phyloP scores from a whole-genome alignment of 179 eudicot species.

The Spergularia azorica region DNA sequence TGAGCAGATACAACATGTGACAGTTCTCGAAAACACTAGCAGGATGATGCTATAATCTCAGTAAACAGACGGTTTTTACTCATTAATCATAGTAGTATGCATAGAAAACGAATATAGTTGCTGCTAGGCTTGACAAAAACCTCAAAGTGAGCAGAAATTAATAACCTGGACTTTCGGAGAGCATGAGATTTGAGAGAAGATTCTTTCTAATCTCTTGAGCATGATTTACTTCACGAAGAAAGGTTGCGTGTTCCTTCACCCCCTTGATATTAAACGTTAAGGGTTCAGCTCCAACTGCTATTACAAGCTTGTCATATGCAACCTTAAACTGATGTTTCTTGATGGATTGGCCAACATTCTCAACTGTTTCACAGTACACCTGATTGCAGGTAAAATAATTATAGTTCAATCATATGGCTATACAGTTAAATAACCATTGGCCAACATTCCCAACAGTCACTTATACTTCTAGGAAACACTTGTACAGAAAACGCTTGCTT shows the following conservation, averaged over 20 bases:
- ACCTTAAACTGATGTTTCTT: conserved; percentile 68
- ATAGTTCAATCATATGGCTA: not conserved
- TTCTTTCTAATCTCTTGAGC: conserved; percentile 82
- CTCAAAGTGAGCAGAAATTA: not conserved
- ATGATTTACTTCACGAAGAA: conserved; percentile 77
- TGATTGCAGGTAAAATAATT: conserved; percentile 19
- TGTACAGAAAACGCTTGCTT: too few species aligned
- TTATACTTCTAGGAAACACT: too few species aligned
- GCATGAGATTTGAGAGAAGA: conserved; percentile 77
- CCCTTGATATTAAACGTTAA: conserved; percentile 82
- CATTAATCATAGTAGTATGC: not conserved
- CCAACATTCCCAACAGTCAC: too few species aligned
- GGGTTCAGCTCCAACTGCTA: conserved; percentile 82
- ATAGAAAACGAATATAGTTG: not conserved
- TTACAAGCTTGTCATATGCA: conserved; percentile 82
- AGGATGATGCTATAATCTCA: too few species aligned
- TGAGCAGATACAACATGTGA: too few species aligned
- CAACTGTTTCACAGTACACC: conserved; percentile 70
- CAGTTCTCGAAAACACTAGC: too few species aligned
- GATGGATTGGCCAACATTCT: conserved; percentile 37
- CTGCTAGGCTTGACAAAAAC: not conserved
- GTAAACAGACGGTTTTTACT: too few species aligned
- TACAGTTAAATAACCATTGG: not conserved
- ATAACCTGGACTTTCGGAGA: conserved; percentile 77
- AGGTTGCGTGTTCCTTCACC: conserved; percentile 70